Evolutionary conservation across 345 rosid genomes (phyloP), one percentile per base, ranked within the genome.

Genomic region (Anastatica hierochuntica): DNA sequence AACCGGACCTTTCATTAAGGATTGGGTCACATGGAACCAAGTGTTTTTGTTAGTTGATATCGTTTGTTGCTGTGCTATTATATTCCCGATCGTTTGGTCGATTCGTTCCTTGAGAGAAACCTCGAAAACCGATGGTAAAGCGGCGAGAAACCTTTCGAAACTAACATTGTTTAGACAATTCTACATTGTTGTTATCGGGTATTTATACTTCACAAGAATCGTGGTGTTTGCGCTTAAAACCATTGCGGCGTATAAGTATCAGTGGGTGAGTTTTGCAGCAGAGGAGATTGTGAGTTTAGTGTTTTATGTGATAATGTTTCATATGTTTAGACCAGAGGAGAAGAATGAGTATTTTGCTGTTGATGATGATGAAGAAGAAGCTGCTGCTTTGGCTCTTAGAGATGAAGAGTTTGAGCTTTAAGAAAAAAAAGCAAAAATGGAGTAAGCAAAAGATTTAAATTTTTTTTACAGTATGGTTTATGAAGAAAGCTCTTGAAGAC

Each of bases 11-110:
- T 88, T 85, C 43, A 80, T 83, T 14, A 81, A 71, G 61, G 97
- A 94, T 43, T 88, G 97, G 95, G 82, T 75, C 5, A 85, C 94
- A 0, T 94, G 99, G 99, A 85, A 94, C 66, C 94, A 85, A 74
- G 80, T 94, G 49, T 85, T 88, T 64, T 70, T 94, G 70, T 53
- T 85, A 30, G 89, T 88, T 6, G 99, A 92, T 73, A 83, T 92
- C 15, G 73, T 83, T 59, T 88, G 99, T 45, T 92, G 99, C 44
- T 85, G 97, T 18, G 97, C 97, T 0, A 88, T 92, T 45, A 85
- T 92, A 18, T 92, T 92, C 80, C 99, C 99, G 0, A 92, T 92
- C 6, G 94, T 92, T 1, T 92, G 97, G 99, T 92, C 99, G 0
- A 88, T 92, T 17, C 64, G 98, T 11, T 78, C 94, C 0, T 61